Evolutionary conservation across 2,329 filamentous ascomycete genomes (phyloP).

Genomic region (Hymenoscyphus fraxineus): DNA sequence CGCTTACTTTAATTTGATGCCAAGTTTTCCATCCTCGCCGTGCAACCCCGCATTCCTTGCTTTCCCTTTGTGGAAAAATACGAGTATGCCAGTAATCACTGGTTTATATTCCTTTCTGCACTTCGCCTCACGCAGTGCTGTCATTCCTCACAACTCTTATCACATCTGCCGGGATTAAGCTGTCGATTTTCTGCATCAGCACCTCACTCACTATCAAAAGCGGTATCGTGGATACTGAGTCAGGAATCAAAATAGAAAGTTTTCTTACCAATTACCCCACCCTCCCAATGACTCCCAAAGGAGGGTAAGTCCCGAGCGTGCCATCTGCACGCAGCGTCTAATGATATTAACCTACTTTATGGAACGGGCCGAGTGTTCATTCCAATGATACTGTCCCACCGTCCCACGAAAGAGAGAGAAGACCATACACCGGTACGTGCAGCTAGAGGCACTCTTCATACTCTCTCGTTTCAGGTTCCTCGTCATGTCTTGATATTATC

Average conservation of each 20-base stretch:
- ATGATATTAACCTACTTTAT: neutral
- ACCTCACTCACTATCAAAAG: constrained; percentile 2
- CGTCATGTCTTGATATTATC: neutral
- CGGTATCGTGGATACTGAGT: constrained; percentile 3
- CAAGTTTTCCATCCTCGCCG: neutral
- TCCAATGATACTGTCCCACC: neutral
- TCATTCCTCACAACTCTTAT: neutral
- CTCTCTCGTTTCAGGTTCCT: neutral
- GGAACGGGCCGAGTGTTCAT: neutral
- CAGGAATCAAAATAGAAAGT: constrained; percentile 11
- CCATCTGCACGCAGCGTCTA: constrained; percentile 7
- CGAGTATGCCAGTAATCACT: neutral
- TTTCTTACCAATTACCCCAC: constrained; percentile 8
- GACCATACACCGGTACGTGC: neutral
- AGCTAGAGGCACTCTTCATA: neutral
- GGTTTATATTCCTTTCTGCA: constrained; percentile 6
- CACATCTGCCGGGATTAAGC: neutral
- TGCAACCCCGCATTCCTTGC: neutral
- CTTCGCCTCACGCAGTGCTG: constrained; percentile 5
- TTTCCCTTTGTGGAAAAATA: neutral
- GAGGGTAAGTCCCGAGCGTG: neutral
- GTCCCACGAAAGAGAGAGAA: neutral
- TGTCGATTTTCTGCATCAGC: neutral
- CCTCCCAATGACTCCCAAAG: neutral
- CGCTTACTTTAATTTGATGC: neutral